These are phyloP conservation scores for Fusarium siculi DNA, from an alignment of 2,329 filamentous ascomycete genomes.

Conservation along the genomic window DNA sequence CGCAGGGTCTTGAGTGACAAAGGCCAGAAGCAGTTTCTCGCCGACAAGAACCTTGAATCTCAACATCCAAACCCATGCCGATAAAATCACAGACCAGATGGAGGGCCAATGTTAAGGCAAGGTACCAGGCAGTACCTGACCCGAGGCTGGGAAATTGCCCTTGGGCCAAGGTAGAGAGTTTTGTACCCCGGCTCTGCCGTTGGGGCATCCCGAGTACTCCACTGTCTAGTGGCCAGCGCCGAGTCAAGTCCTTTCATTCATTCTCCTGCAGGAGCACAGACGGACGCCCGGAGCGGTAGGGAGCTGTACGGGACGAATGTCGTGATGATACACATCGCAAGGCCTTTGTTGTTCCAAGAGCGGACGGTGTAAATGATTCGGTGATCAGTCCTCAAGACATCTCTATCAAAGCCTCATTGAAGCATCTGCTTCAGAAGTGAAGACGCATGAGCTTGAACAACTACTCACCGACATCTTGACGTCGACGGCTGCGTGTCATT, in stretches of 20 bases:
- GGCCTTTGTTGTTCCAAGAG: conserved; percentile 2
- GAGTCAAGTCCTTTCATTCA: conserved; percentile 38
- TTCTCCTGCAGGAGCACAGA: conserved; percentile 34
- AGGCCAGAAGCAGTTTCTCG: conserved; percentile 24
- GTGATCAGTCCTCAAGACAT: not conserved
- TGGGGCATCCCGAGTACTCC: conserved; percentile 30
- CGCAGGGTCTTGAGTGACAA: conserved; percentile 21
- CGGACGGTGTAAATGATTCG: not conserved
- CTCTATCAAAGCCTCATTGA: not conserved
- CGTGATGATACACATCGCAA: conserved; percentile 7
- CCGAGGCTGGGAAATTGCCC: conserved; percentile 42
- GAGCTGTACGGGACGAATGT: not conserved
- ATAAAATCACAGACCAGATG: conserved; percentile 32
- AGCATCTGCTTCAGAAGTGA: not conserved
- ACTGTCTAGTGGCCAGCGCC: conserved; percentile 39
- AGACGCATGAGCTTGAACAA: not conserved
- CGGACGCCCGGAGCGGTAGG: conserved; percentile 10
- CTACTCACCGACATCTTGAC: conserved; percentile 24
- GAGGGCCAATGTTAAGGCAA: conserved; percentile 16
- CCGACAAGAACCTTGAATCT: conserved; percentile 35
- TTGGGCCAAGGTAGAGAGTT: conserved; percentile 35
- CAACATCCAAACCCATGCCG: conserved; percentile 31
- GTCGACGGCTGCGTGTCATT: conserved; percentile 25
- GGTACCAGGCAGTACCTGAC: conserved; percentile 29
- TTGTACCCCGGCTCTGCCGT: conserved; percentile 36